phyloP scores from a whole-genome alignment of 2,329 filamentous ascomycete species.

The Phaeosphaeria sp. region DNA sequence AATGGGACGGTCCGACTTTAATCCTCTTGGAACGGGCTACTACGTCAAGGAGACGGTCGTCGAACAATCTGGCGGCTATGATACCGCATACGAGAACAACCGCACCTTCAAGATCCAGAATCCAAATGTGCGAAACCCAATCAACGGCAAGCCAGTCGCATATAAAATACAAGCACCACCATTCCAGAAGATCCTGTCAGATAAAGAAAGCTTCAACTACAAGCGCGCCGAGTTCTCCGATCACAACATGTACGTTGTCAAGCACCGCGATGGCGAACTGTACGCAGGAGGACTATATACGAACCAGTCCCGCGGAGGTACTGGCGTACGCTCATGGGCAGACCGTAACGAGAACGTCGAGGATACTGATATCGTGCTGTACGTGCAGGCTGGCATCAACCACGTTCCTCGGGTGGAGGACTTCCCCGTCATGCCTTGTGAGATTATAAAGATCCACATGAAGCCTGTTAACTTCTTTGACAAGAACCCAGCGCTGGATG shows the following conservation, averaged over 20 bases:
- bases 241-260: constrained; percentile 64
- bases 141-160: constrained; percentile 56
- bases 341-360: constrained; percentile 60
- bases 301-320: constrained; percentile 63
- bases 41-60: constrained; percentile 55
- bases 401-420: constrained; percentile 63
- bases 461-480: constrained; percentile 66
- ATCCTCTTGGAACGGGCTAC: constrained; percentile 63
- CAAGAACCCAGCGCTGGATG: constrained; percentile 65
- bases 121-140: constrained; percentile 50
- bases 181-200: constrained; percentile 60
- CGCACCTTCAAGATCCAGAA: constrained; percentile 60
- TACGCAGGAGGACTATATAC: constrained; percentile 67
- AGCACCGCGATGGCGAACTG: constrained; percentile 64
- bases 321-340: constrained; percentile 57
- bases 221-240: constrained; percentile 66
- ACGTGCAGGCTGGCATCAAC: constrained; percentile 64
- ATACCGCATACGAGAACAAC: constrained; percentile 54
- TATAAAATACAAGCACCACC: constrained; percentile 59
- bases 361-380: constrained; percentile 64
- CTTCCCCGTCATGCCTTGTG: constrained; percentile 64
- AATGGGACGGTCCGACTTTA: constrained; percentile 63
- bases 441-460: constrained; percentile 63
- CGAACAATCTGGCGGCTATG: constrained; percentile 58
- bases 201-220: constrained; percentile 61